phyloP scores from a whole-genome alignment of 2,329 filamentous ascomycete species.

The Thermothelomyces thermophilus region DNA sequence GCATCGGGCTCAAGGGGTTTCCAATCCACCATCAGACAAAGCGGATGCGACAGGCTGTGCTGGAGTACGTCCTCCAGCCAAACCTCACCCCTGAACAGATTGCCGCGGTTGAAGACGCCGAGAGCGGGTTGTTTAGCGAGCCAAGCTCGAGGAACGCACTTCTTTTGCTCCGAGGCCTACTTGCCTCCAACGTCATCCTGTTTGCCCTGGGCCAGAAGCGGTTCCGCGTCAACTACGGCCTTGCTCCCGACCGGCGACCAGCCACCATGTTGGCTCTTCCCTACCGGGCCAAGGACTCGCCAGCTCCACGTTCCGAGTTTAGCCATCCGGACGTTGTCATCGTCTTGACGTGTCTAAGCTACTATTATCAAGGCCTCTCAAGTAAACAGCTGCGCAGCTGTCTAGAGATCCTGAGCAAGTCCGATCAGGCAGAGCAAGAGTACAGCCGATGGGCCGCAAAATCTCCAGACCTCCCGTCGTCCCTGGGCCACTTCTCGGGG shows the following conservation, averaged over 20 bases:
- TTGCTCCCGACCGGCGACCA: conserved; percentile 43
- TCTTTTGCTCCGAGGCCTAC: conserved; percentile 55
- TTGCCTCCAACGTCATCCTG: conserved; percentile 53
- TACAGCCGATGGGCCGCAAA: conserved; percentile 47
- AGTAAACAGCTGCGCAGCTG: conserved; percentile 42
- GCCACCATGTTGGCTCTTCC: conserved; percentile 48
- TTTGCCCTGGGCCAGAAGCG: conserved; percentile 55
- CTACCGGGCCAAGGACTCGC: conserved; percentile 58
- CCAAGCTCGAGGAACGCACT: conserved; percentile 34
- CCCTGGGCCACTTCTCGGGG: conserved; percentile 37
- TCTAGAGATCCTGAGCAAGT: conserved; percentile 45
- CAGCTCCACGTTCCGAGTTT: conserved; percentile 57
- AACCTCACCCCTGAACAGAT: conserved; percentile 30
- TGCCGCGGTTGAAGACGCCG: conserved; percentile 29
- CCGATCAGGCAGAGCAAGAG: conserved; percentile 49
- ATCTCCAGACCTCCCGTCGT: conserved; percentile 42
- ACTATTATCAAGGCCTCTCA: conserved; percentile 57
- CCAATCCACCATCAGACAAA: conserved; percentile 34
- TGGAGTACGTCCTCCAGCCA: conserved; percentile 36
- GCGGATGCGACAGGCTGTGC: conserved; percentile 24
- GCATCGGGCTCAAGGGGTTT: conserved; percentile 38
- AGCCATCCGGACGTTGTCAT: conserved; percentile 63
- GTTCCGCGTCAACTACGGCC: conserved; percentile 61
- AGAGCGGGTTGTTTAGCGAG: conserved; percentile 32
- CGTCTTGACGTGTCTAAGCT: conserved; percentile 56